Evolutionary conservation across 2,329 filamentous ascomycete species (phyloP).

Genomic region (Corniculantispora saksenae): DNA sequence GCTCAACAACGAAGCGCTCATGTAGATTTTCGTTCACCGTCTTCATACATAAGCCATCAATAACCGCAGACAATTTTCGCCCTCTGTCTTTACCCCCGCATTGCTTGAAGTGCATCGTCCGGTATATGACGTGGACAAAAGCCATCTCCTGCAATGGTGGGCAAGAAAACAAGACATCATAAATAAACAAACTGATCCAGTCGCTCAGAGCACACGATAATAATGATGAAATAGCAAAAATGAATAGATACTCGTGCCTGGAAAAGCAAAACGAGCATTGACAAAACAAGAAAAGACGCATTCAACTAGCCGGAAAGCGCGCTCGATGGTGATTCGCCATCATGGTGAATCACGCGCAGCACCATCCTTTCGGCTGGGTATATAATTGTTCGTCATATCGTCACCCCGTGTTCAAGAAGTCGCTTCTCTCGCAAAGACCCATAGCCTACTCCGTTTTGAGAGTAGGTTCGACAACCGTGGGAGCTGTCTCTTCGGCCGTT

Average conservation of each 20-base stretch:
- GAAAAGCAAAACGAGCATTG: not conserved
- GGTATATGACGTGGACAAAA: no score
- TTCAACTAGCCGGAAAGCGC: slow-evolving; percentile 7
- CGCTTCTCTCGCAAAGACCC: not conserved
- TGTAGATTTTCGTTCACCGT: not conserved
- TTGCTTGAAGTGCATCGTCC: no score
- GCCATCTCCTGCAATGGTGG: no score
- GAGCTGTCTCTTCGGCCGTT: not conserved
- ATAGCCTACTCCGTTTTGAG: not conserved
- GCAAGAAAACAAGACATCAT: not conserved
- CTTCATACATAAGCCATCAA: not conserved
- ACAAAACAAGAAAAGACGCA: slow-evolving; percentile 2
- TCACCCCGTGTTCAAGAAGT: not conserved
- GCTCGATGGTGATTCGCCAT: not conserved
- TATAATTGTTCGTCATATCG: slow-evolving; percentile 16
- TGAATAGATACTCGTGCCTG: not conserved
- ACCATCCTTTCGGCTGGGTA: slow-evolving; percentile 3
- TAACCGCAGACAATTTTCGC: not conserved
- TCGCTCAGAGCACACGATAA: not conserved
- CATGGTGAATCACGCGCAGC: not conserved
- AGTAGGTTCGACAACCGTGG: not conserved
- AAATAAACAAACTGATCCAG: not conserved
- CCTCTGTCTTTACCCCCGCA: not conserved
- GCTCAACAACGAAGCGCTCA: not conserved
- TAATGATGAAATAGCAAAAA: not conserved